Conservation (phyloP, 495 filamentous ascomycete species). For the Trichoderma gamsii region DNA sequence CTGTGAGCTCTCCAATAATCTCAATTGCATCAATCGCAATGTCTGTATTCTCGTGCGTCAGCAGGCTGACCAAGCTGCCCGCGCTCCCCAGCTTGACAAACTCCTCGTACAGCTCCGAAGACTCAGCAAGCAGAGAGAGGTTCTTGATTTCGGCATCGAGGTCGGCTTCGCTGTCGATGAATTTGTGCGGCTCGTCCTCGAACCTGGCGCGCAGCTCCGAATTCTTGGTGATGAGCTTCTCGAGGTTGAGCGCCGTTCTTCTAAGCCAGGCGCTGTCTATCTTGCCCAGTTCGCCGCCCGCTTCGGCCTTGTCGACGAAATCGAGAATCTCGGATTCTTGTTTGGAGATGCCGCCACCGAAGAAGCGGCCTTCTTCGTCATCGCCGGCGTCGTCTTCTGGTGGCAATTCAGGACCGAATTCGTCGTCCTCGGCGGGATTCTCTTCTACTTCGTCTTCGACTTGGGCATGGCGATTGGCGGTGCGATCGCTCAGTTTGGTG, state of each 20-base stretch:
- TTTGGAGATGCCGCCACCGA: constrained; percentile 80
- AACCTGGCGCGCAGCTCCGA: constrained; percentile 85
- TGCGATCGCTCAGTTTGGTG: constrained; percentile 60
- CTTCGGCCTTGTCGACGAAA: constrained; percentile 54
- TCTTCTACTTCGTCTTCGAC: constrained; percentile 52
- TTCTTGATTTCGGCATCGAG: constrained; percentile 84
- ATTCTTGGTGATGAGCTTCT: constrained; percentile 86
- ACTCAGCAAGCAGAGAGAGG: constrained; percentile 82
- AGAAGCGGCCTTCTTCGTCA: constrained; percentile 92
- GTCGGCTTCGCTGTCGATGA: constrained; percentile 70
- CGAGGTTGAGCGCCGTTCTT: constrained; percentile 75
- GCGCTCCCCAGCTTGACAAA: constrained; percentile 76
- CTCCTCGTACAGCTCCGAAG: constrained; percentile 76
- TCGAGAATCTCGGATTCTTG: constrained; percentile 82
- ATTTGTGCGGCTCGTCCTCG: constrained; percentile 79
- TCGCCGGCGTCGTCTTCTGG: constrained; percentile 52
- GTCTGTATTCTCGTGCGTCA: constrained; percentile 95
- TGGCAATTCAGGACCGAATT: constrained; percentile 64
- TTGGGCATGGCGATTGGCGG: constrained; percentile 33
- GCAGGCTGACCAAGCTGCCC: constrained; percentile 65
- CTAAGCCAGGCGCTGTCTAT: constrained; percentile 81
- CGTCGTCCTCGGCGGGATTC: constrained; percentile 47
- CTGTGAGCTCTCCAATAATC: constrained; percentile 86
- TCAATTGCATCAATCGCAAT: constrained; percentile 90
- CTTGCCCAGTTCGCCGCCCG: constrained; percentile 56